Base-by-base conservation (phyloP, 306 rosid species). In the Albizia julibrissin region DNA sequence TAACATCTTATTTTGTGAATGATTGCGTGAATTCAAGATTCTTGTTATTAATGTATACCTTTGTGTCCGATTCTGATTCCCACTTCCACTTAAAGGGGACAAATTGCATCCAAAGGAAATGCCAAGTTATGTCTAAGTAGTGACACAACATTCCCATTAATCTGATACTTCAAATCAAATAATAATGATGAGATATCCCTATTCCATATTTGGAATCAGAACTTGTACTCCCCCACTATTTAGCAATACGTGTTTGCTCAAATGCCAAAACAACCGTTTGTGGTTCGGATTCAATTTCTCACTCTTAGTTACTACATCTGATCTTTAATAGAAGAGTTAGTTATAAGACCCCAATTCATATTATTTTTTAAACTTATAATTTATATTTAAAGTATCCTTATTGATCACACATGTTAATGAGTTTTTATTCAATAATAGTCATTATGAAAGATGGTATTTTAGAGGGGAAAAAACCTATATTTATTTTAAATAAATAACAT, bases 131-230 rank as follows among this genome's bases (percentile, higher is more conserved):
- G 70, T 42, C 50, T 34, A 3, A 72, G 65, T 59, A 82, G 16
- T 50, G 43, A 31, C 76, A 52, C 27, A 54, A 8, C 46, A 66
- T 62, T 62, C 40, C 49, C 75, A 49, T 72, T 73, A 77, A 22
- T 54, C 21, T 66, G 54, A 84, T 31, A 59, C 75, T 73, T 79
- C 72, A 64, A 49, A 72, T 83, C 42, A 27, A 37, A 78, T 69
- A 37, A 78, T 69, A 37, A 78, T 69, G 6, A 66, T 19, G 9
- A 21, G 6, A 52, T 18, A 61, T 72, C 42, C 37, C 72, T 73
- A 31, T 15, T 58, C 68, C 72, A 62, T 27, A 39, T 29, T 74
- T 40, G 26, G 80, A 78, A 83, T 78, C 42, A 31, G 34, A 70
- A 49, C 39, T 27, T 27, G 19, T 62, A 6, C 39, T 26, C 31